Base-by-base conservation (phyloP, 2,329 filamentous ascomycete genomes). In the Fusarium metavorans region DNA sequence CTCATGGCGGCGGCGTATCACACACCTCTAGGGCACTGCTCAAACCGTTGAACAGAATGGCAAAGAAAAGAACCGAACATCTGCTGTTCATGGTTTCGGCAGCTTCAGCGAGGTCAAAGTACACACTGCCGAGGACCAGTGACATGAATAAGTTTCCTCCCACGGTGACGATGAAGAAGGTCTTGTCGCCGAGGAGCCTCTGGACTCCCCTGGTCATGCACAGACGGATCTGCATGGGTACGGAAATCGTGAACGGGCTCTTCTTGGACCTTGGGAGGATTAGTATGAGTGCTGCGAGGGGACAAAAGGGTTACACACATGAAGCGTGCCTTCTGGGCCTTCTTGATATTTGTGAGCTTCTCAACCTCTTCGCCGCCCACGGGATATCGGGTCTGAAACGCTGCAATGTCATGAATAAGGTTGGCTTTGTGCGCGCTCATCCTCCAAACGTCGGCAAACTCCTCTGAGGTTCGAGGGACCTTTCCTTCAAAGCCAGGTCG, bases 171-270 rank as follows among this genome's bases (percentile, higher is more conserved):
- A 72, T 4, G 30, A 77, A 72, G n/a, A 75, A 75, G 0, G 70
- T 70, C 62, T 67, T 77, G 41, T 77, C 75, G 0, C 74, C 72
- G 9, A 68, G 72, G 3, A 77, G 64, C 1, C 74, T 69, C 32
- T 74, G 65, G 0, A 75, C 2, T 11, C 74, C 74, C 18, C 75
- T 65, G 16, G 82, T 84, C 23, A 84, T 84, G 70, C 83, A 85
- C 14, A 86, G 75, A 11, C 76, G 78, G 67, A 87, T 80, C 70
- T 87, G 86, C 81, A 86, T 86, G 1, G 81, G 80, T 6, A 87
- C 79, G 3, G 83, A 85, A 59, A 89, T 84, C 0, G 85, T 83
- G 61, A 86, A 89, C 0, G 87, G 85, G 1, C 74, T 76, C 2
- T 71, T 72, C 2, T 68, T 70, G 7, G 73, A 72, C 58, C 73